Conservation (phyloP, 176 grass and related monocot species). For the Oryza glaberrima region DNA sequence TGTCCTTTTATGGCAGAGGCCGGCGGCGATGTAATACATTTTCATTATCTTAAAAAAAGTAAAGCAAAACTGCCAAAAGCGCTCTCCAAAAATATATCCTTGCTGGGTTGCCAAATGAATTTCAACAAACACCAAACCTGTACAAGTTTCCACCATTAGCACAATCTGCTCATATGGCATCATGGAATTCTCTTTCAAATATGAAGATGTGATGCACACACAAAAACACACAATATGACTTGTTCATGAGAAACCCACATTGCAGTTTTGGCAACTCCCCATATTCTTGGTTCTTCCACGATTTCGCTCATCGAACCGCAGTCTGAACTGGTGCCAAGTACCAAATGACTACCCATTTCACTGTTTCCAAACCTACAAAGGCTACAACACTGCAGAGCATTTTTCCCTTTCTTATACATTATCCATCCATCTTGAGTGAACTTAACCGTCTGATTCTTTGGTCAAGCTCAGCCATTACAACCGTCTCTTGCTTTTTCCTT, state of each 20-base stretch:
- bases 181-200: background rate
- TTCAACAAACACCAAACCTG: slow-evolving; percentile 13
- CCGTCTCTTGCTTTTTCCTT: slow-evolving; percentile 89
- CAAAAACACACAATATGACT: slow-evolving; percentile 45
- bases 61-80: background rate
- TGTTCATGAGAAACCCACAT: slow-evolving; percentile 34
- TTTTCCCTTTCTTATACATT: slow-evolving; percentile 14
- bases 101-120: background rate
- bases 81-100: background rate
- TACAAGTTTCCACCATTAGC: slow-evolving; percentile 17
- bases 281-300: background rate
- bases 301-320: background rate
- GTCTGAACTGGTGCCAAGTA: background rate
- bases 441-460: slow-evolving; percentile 80
- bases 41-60: too few relatives aligned
- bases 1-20: too few relatives aligned
- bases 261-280: slow-evolving; percentile 28
- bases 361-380: slow-evolving; percentile 8
- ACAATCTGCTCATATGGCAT: background rate
- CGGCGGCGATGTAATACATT: too few relatives aligned
- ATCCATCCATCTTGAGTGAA: slow-evolving; percentile 81
- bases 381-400: slow-evolving; percentile 13
- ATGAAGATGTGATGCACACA: background rate
- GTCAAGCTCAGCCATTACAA: slow-evolving; percentile 95
- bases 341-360: background rate